Evolutionary conservation across 148 eudicot species (phyloP).

Genomic region (Oxyria digyna): DNA sequence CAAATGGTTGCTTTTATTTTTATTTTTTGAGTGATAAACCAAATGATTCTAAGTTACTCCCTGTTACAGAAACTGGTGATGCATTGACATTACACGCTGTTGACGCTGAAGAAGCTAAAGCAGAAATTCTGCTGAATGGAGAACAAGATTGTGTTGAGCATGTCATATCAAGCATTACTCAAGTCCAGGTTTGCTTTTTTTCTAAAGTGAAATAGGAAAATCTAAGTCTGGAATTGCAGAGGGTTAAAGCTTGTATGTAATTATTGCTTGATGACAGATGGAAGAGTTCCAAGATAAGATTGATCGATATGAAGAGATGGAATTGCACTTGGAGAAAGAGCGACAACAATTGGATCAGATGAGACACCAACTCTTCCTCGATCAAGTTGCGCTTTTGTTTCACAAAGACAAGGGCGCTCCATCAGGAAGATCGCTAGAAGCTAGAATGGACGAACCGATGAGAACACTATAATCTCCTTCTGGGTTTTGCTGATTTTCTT

Average conservation of each 20-base stretch:
- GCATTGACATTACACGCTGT: conserved; percentile 14
- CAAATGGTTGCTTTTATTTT: not conserved
- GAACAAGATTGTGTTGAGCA: conserved; percentile 63
- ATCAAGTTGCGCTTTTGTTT: conserved; percentile 57
- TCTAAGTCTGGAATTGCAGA: not conserved
- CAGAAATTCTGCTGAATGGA: conserved; percentile 39
- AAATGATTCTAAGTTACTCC: not conserved
- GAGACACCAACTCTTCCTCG: conserved; percentile 58
- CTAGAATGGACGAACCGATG: not conserved
- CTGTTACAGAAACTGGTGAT: conserved; percentile 32
- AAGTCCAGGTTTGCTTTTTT: conserved; percentile 44
- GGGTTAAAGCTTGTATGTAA: not conserved
- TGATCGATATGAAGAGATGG: conserved; percentile 39
- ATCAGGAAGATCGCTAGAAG: not conserved
- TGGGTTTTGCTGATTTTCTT: not conserved
- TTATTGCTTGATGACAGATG: conserved; percentile 23
- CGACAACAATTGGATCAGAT: conserved; percentile 57
- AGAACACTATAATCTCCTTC: conserved; percentile 1
- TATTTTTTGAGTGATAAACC: not conserved
- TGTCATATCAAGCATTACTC: conserved; percentile 42
- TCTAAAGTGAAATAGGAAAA: not conserved
- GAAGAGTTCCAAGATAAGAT: conserved; percentile 55
- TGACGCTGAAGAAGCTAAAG: conserved; percentile 30
- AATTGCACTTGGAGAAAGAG: conserved; percentile 59
- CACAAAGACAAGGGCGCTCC: conserved; percentile 16